Evolutionary conservation across 2,329 filamentous ascomycete species (phyloP), one percentile per base, ranked within the genome.

Genomic region (Xylaria sp.): DNA sequence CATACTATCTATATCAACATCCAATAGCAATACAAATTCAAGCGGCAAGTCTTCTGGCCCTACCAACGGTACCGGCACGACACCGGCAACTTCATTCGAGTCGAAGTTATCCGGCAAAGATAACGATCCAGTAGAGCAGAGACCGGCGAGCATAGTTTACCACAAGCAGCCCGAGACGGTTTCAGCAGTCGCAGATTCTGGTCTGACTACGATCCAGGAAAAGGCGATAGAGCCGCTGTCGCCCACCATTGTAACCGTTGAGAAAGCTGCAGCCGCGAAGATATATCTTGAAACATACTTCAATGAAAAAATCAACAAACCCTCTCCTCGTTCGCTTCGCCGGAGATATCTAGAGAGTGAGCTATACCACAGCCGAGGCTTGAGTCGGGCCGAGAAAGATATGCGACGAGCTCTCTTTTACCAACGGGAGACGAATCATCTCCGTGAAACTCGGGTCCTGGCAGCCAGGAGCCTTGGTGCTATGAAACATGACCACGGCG

Each of bases 201-300:
- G 69, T 48, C 68, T 77, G 3, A 74, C 72, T 23, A 74, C 76
- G 17, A 78, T 82, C 46, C 77, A 80, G 64, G 81, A 82, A 69
- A 77, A 75, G 5, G 74, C 73, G 9, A 63, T 76, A 11, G 75
- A 78, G 28, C 64, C 73, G 1, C 62, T 71, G 1, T 64, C 70
- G 0, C 81, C 82, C 0, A 81, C 80, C 1, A 77, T 85, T 7
- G 51, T 79, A 11, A 97, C 94, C 0, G 90, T 93, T 0, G 95
- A 98, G 80, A 89, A 87, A 68, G 88, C 90, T 2, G 89, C 93
- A 0, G 91, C 93, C 0, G 91, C 93, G 51, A 97, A 97, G 78
- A 88, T 97, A 23, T 97, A 89, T 74, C 86, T 98, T 10, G 96
- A 98, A 79, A 93, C 90, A 0, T 88, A 94, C 74, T 97, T 92